Evolutionary conservation across 2,329 filamentous ascomycete genomes (phyloP).

Genomic region (Berkeleyomyces rouxiae): DNA sequence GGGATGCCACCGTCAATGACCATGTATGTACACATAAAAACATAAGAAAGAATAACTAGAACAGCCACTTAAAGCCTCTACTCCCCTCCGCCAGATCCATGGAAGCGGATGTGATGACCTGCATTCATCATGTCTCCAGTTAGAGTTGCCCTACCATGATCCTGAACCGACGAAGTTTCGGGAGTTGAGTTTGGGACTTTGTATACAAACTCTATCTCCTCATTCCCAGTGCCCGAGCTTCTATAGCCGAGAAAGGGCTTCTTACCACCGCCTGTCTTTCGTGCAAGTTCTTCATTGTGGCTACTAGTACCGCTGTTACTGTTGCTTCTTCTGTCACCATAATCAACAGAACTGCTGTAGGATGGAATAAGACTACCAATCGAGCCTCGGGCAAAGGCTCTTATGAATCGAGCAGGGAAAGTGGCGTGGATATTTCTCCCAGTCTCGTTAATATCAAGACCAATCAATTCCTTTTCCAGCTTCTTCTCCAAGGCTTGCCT

Average conservation of each 20-base stretch:
- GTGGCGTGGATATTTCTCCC: not conserved
- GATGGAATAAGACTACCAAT: slow-evolving; percentile 7
- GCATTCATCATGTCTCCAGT: not conserved
- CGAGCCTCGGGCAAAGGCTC: slow-evolving; percentile 7
- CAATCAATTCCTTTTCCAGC: slow-evolving; percentile 5
- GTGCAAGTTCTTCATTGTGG: not conserved
- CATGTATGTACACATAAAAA: not conserved
- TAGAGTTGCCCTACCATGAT: not conserved
- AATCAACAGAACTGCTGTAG: not conserved
- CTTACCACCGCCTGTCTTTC: not conserved
- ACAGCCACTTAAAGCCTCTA: not conserved
- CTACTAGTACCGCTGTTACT: not conserved
- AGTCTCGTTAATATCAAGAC: not conserved
- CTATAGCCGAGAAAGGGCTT: not conserved
- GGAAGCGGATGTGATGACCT: not conserved
- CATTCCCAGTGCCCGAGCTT: not conserved
- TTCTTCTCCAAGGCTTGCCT: not conserved
- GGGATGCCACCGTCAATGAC: too few relatives aligned
- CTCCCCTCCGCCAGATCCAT: not conserved
- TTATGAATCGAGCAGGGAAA: slow-evolving; percentile 7
- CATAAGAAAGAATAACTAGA: not conserved
- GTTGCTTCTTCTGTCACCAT: not conserved
- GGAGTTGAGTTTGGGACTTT: not conserved
- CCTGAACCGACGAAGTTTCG: not conserved
- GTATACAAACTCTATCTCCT: not conserved